Conservation (phyloP, 2,329 filamentous ascomycete genomes). For the Parafenestella ontariensis region DNA sequence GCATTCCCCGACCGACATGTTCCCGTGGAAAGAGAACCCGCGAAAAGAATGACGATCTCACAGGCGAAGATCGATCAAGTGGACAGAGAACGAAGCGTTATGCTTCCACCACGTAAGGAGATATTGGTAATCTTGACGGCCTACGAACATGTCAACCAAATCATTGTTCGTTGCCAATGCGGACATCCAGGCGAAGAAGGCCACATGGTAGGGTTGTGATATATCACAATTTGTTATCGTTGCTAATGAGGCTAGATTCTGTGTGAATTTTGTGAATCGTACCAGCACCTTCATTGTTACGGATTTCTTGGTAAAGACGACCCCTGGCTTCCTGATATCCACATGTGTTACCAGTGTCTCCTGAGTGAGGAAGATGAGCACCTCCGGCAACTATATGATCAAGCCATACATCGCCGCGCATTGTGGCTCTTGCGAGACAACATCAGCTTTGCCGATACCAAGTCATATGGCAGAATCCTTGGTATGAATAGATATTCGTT, state of each 20-base stretch:
- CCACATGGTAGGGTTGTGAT: slow-evolving; percentile 6
- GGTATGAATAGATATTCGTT: not conserved
- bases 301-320: slow-evolving; percentile 51
- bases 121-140: not conserved
- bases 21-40: not conserved
- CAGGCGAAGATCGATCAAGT: not conserved
- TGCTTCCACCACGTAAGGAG: not conserved
- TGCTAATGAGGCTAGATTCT: slow-evolving; percentile 43
- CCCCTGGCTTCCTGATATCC: slow-evolving; percentile 48
- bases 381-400: slow-evolving; percentile 21
- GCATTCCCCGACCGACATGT: not conserved
- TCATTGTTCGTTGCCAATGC: not conserved
- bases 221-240: not conserved
- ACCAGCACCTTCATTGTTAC: slow-evolving; percentile 57
- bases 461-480: slow-evolving; percentile 3
- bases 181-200: slow-evolving; percentile 1
- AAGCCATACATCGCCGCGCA: slow-evolving; percentile 24
- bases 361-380: slow-evolving; percentile 29
- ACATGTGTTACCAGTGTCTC: slow-evolving; percentile 58
- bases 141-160: not conserved
- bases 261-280: slow-evolving; percentile 54
- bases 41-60: not conserved
- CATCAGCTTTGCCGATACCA: slow-evolving; percentile 17
- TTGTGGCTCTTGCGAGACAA: slow-evolving; percentile 22
- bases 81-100: not conserved